Evolutionary conservation across 306 rosid species (phyloP), one percentile per base, ranked within the genome.

Genomic region (Prunus campanulata): DNA sequence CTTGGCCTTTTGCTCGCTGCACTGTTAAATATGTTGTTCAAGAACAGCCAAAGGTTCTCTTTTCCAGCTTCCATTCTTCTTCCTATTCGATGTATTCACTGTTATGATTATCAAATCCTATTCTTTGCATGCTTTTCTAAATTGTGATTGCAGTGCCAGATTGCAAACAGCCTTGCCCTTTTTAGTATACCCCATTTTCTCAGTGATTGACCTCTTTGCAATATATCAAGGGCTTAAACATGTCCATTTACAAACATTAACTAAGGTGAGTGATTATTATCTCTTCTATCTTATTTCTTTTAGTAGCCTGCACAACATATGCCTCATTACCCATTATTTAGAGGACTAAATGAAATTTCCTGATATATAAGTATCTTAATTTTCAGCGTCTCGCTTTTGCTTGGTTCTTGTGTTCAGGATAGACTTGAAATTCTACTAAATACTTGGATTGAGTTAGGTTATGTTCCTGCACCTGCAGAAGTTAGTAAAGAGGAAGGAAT

Each of bases 1-100:
- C 91, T 91, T 67, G 98, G 98, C 66, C 94, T 94, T 61, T 73
- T 84, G 82, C 91, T 91, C 46, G 97, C 97, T 20, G 94, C 90
- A 52, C 74, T 90, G 65, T 81, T 93, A 75, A 93, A 90, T 81
- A 15, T 90, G 82, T 68, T 82, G 77, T 74, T 80, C 78, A 93
- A 81, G 75, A 86, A 83, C 84, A 79, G 80, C 79, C 84, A 30
- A 81, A 90, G 97, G 98, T 93, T 82, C 49, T 76, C 8, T 19
- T 29, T 85, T 54, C 60, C 59, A 68, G 72, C 52, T 72, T 72
- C 52, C 65, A 78, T 22, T 68, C 19, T 27, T 63, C 67, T 42
- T 47, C 55, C 3, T 54, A 2, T 54, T 27, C 30, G 29, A 8
- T 39, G 20, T 63, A 9, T 30, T 49, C 15, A 8, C 30, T 42